Evolutionary conservation across 768 basidiomycete species (phyloP), one percentile per base, ranked within the genome.

Genomic region (Rickenella mellea): DNA sequence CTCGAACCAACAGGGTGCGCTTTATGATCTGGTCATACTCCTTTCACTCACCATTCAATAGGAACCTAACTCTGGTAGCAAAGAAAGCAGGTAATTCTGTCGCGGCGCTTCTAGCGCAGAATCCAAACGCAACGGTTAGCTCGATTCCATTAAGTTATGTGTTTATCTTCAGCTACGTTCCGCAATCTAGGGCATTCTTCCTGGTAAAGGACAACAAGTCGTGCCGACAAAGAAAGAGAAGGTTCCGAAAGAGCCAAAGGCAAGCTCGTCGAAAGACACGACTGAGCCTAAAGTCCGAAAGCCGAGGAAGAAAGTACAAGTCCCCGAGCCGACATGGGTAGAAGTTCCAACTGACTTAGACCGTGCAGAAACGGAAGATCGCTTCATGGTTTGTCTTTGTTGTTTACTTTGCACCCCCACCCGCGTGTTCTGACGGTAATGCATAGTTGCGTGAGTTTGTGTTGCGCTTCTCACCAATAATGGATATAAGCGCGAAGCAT

Each of bases 381-480:
- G 85, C 8, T 71, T 88, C 36, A 28, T 37, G 20, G 51, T 53
- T 17, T 28, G 46, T 39, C 21, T n/a, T 10, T 25, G 8, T n/a
- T 1, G 15, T 43, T 11, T 31, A 31, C 14, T 26, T 19, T 25
- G 20, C 19, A 19, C 22, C 39, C 5, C 14, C 22, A 22, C 21
- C 30, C 4, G 9, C n/a, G 4, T 12, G 28, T 15, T 20, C 14
- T 14, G 17, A 20, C 15, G 15, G 22, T 12, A 9, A 4, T 17
- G 12, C 11, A 8, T 65, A 75, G 49, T 79, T 88, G 31, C 76
- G 86, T 43, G 86, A 89, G 58, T 90, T 87, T 55, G 54, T 74
- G 9, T 54, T 83, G 36, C 71, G 86, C 26, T 88, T 88, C 48
- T 64, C 67, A 1, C 62, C 66, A 22, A 42, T 74, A 12, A 57